Conservation (phyloP, 768 basidiomycete species). For the Sporobolomyces roseus region DNA sequence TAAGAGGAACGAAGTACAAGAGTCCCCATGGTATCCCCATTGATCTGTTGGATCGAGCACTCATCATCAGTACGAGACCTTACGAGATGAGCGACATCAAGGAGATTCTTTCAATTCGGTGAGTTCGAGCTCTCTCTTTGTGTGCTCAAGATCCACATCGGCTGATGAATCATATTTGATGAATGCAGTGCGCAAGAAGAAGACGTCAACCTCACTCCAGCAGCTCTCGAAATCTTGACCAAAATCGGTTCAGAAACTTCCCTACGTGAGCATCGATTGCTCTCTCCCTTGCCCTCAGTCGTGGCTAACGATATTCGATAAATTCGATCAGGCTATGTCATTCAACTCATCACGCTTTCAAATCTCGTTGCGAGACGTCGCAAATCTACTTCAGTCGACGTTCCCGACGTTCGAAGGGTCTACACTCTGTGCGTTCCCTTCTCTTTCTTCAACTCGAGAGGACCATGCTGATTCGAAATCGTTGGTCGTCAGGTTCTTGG, state of each 20-base stretch:
- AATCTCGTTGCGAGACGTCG: constrained; percentile 79
- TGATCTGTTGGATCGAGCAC: constrained; percentile 87
- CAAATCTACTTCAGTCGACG: constrained; percentile 72
- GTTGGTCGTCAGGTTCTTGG: constrained; percentile 65
- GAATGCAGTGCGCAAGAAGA: constrained; percentile 77
- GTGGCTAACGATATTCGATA: too few species aligned
- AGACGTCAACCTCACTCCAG: constrained; percentile 73
- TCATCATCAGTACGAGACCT: constrained; percentile 89
- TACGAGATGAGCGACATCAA: constrained; percentile 78
- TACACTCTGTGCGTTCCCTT: constrained; percentile 54
- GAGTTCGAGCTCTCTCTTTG: constrained; percentile 39
- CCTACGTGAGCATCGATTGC: constrained; percentile 51
- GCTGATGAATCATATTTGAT: background rate
- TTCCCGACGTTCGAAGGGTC: constrained; percentile 74
- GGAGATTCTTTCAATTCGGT: constrained; percentile 92
- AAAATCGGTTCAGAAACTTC: constrained; percentile 86
- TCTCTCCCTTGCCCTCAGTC: background rate
- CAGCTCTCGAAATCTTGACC: constrained; percentile 73
- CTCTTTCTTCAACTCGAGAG: background rate
- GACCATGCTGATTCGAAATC: background rate
- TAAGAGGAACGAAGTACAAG: constrained; percentile 89
- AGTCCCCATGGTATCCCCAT: constrained; percentile 92
- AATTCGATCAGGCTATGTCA: constrained; percentile 61
- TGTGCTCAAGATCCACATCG: background rate
- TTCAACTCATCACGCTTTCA: constrained; percentile 91